A percentile compares a stretch with the other conserved stretches of the same genome.
Evolutionary conservation across 306 rosid species (phyloP).

Genomic region (Ammopiptanthus mongolicus): DNA sequence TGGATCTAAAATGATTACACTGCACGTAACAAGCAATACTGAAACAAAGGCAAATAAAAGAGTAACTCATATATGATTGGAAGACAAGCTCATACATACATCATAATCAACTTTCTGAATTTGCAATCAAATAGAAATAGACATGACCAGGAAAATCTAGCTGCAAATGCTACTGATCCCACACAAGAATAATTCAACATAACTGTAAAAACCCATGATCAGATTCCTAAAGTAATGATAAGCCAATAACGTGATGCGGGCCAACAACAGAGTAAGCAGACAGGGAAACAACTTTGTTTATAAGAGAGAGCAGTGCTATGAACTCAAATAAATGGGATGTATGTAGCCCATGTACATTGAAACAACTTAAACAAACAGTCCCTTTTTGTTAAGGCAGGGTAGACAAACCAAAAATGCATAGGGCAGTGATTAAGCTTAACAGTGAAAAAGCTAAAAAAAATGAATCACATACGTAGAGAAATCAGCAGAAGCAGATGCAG

Average conservation of each 20-base stretch:
- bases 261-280: background rate
- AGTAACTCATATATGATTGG: background rate
- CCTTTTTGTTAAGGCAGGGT: background rate
- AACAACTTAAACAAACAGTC: background rate
- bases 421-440: background rate
- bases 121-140: background rate
- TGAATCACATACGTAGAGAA: slow-evolving; percentile 68
- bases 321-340: background rate
- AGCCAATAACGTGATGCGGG: background rate
- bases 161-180: background rate
- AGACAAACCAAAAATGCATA: background rate
- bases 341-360: background rate
- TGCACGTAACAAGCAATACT: background rate
- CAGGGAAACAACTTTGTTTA: background rate
- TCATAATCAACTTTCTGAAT: background rate
- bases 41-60: background rate
- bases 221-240: background rate
- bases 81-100: background rate
- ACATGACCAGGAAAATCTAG: background rate
- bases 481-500: slow-evolving; percentile 97
- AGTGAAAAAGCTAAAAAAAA: background rate
- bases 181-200: background rate
- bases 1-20: background rate
- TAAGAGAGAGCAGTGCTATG: background rate
- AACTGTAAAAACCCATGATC: slow-evolving; percentile 7